These are phyloP conservation scores for Fusarium sp. DNA, from an alignment of 2,329 filamentous ascomycete species.

Conservation along the genomic window DNA sequence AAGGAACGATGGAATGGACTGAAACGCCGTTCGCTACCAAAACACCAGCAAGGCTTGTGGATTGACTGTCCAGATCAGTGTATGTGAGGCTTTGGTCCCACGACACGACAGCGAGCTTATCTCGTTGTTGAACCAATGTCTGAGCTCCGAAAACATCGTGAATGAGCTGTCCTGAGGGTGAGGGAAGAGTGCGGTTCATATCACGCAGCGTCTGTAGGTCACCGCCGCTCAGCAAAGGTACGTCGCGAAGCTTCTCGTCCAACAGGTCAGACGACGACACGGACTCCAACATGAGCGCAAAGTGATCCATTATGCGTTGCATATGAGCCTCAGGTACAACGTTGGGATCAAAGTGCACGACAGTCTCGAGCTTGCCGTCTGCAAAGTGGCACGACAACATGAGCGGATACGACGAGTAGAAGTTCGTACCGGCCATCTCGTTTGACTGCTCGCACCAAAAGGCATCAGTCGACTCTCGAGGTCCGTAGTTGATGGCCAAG, in stretches of 20 bases:
- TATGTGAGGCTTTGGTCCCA: conserved; percentile 56
- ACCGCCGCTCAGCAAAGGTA: neutral
- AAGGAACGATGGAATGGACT: neutral
- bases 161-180: neutral
- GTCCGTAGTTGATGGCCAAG: conserved; percentile 32
- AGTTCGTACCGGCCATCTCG: conserved; percentile 39
- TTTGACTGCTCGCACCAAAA: conserved; percentile 34
- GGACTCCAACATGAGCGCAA: conserved; percentile 13
- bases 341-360: conserved; percentile 31
- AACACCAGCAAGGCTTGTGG: neutral
- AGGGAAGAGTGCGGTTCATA: neutral
- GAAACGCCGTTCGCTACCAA: neutral
- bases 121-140: neutral
- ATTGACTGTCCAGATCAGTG: conserved; percentile 43
- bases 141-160: conserved; percentile 4
- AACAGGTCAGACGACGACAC: neutral
- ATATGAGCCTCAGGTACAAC: conserved; percentile 18
- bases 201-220: conserved; percentile 5
- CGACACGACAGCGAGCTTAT: conserved; percentile 43
- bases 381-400: conserved; percentile 37
- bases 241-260: neutral
- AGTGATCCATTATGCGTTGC: conserved; percentile 30
- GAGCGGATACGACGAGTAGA: conserved; percentile 39
- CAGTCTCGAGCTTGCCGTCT: conserved; percentile 25
- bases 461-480: neutral